A percentile compares a stretch with the other conserved stretches of the same genome.
phyloP scores from a whole-genome alignment of 2,329 filamentous ascomycete genomes.

The Ophiostoma himal-ulmi region DNA sequence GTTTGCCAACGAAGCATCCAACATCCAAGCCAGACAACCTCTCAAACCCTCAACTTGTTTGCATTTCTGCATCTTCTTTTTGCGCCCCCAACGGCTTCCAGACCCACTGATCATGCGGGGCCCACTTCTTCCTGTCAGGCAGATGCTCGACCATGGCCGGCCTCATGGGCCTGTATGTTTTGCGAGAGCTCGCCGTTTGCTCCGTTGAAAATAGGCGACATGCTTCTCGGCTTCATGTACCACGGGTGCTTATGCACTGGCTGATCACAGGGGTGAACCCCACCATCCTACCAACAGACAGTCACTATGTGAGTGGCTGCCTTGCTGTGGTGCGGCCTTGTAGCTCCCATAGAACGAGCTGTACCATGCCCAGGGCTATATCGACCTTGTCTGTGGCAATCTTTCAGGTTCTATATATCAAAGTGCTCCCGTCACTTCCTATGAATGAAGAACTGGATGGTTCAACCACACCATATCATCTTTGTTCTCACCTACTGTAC shows the following conservation, averaged over 20 bases:
- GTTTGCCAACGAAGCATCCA: constrained; percentile 3
- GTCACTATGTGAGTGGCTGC: background rate
- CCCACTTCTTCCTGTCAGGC: background rate
- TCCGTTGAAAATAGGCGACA: background rate
- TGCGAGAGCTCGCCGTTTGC: background rate
- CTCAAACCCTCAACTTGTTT: background rate
- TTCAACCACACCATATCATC: background rate
- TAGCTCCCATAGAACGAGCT: background rate
- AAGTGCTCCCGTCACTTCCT: background rate
- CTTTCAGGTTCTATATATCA: background rate
- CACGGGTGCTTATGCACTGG: background rate
- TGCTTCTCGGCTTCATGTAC: background rate
- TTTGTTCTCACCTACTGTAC: background rate
- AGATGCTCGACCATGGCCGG: constrained; percentile 4
- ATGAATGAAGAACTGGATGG: background rate
- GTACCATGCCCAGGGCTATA: too few relatives aligned
- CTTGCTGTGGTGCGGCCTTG: background rate
- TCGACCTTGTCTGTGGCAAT: background rate
- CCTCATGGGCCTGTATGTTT: background rate
- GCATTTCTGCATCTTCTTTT: background rate
- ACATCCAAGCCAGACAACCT: background rate
- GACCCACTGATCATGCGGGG: background rate
- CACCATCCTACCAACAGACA: background rate
- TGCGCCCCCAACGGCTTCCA: background rate
- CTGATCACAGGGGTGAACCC: background rate